Evolutionary conservation across 1,284 basidiomycete genomes (phyloP).

Genomic region (Kwoniella shivajii): DNA sequence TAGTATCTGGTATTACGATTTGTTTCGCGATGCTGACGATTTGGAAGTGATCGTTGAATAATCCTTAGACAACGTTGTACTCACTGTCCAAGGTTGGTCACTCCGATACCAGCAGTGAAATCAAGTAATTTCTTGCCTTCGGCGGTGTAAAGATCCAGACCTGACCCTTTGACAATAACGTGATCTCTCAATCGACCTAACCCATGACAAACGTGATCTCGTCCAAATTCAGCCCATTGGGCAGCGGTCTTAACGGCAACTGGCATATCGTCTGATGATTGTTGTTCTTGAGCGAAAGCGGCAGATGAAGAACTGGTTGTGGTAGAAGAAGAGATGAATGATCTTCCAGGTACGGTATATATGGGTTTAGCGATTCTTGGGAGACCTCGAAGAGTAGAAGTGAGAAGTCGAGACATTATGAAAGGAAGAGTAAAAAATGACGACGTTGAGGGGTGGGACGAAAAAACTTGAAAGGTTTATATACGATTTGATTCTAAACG

Average conservation of each 20-base stretch:
- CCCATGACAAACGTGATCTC: conserved; percentile 44
- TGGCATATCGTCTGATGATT: conserved; percentile 24
- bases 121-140: conserved; percentile 75
- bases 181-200: conserved; percentile 57
- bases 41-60: too few species aligned
- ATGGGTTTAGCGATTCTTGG: background rate
- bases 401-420: background rate
- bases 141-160: conserved; percentile 65
- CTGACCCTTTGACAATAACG: conserved; percentile 74
- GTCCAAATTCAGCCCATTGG: conserved; percentile 40
- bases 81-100: conserved; percentile 45
- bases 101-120: conserved; percentile 77
- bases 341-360: background rate
- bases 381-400: background rate
- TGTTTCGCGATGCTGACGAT: too few species aligned
- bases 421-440: background rate
- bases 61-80: too few species aligned
- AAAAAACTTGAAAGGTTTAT: background rate
- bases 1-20: background rate
- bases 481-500: background rate
- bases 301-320: conserved; percentile 4
- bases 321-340: conserved; percentile 9
- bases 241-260: conserved; percentile 24
- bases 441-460: background rate
- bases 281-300: conserved; percentile 10